Evolutionary conservation across 805 yeast genomes (phyloP).

Genomic region (Metschnikowia dekortorum): DNA sequence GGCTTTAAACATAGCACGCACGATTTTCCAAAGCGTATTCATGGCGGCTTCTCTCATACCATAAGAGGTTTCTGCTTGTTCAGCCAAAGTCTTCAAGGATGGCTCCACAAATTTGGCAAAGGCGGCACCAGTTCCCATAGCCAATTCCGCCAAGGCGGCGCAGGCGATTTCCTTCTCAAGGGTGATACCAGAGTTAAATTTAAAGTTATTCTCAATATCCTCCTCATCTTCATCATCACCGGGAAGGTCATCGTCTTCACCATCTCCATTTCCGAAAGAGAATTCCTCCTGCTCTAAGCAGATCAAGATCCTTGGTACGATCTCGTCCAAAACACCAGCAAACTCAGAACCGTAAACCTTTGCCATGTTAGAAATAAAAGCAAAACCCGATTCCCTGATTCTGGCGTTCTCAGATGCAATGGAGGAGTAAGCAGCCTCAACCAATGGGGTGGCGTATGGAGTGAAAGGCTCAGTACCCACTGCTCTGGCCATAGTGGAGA

Average conservation of each 20-base stretch:
- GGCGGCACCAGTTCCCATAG: slow-evolving; percentile 76
- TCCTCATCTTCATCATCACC: slow-evolving; percentile 48
- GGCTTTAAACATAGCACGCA: slow-evolving; percentile 60
- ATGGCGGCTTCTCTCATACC: slow-evolving; percentile 89
- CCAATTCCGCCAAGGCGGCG: slow-evolving; percentile 83
- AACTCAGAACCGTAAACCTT: slow-evolving; percentile 91
- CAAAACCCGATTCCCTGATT: slow-evolving; percentile 91
- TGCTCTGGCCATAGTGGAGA: slow-evolving; percentile 93
- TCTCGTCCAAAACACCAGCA: slow-evolving; percentile 74
- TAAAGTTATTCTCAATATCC: slow-evolving; percentile 65
- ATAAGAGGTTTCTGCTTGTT: slow-evolving; percentile 79
- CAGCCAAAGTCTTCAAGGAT: slow-evolving; percentile 57
- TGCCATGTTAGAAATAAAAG: slow-evolving; percentile 90
- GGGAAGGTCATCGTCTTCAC: slow-evolving; percentile 45
- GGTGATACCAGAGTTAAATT: slow-evolving; percentile 91
- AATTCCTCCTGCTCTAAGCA: slow-evolving; percentile 87
- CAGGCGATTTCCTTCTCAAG: slow-evolving; percentile 95
- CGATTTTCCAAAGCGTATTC: slow-evolving; percentile 77
- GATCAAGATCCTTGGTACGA: slow-evolving; percentile 79
- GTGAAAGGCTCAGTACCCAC: slow-evolving; percentile 89
- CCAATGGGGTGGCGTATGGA: slow-evolving; percentile 80
- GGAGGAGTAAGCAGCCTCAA: slow-evolving; percentile 80
- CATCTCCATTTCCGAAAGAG: slow-evolving; percentile 51
- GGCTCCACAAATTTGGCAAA: slow-evolving; percentile 75
- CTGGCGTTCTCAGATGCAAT: slow-evolving; percentile 74